These are phyloP conservation scores for Hygrophorus russula DNA, from an alignment of 768 basidiomycete species.

Conservation along the genomic window DNA sequence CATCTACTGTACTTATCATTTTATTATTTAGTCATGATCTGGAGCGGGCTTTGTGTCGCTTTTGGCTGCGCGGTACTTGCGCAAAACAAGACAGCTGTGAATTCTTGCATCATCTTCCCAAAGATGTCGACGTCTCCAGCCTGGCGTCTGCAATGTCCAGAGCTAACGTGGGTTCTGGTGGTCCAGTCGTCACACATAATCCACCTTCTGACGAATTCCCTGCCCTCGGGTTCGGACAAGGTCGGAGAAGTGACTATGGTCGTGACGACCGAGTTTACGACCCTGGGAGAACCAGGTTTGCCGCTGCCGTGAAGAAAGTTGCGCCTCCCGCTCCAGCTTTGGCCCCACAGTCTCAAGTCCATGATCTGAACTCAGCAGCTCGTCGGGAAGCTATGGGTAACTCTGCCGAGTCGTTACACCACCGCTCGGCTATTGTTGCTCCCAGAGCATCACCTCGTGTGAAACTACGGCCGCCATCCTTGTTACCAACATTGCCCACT, in stretches of 20 bases:
- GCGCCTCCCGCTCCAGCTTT: constrained; percentile 15
- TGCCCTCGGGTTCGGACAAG: constrained; percentile 39
- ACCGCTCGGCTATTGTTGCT: constrained; percentile 60
- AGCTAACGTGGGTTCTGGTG: constrained; percentile 45
- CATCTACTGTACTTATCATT: constrained; percentile 5
- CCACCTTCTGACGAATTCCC: constrained; percentile 64
- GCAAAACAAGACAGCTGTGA: constrained; percentile 96
- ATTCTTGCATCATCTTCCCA: constrained; percentile 86
- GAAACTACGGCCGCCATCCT: constrained; percentile 68
- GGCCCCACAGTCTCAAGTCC: constrained; percentile 14
- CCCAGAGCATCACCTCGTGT: constrained; percentile 78
- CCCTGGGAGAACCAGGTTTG: constrained; percentile 81
- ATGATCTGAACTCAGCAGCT: constrained; percentile 31
- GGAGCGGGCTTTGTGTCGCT: constrained; percentile 88
- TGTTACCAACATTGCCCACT: constrained; percentile 84
- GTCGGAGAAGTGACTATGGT: constrained; percentile 29
- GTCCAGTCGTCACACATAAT: constrained; percentile 28
- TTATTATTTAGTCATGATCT: constrained; percentile 66
- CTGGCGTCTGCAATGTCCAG: constrained; percentile 59
- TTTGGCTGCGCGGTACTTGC: constrained; percentile 96
- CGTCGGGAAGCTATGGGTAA: constrained; percentile 48
- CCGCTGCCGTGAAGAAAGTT: constrained; percentile 79
- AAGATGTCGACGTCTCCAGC: constrained; percentile 69
- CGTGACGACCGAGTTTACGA: constrained; percentile 40
- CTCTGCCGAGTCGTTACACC: constrained; percentile 51